These are phyloP conservation scores for Fusarium sp. DNA, from an alignment of 2,329 filamentous ascomycete species.

Conservation along the genomic window DNA sequence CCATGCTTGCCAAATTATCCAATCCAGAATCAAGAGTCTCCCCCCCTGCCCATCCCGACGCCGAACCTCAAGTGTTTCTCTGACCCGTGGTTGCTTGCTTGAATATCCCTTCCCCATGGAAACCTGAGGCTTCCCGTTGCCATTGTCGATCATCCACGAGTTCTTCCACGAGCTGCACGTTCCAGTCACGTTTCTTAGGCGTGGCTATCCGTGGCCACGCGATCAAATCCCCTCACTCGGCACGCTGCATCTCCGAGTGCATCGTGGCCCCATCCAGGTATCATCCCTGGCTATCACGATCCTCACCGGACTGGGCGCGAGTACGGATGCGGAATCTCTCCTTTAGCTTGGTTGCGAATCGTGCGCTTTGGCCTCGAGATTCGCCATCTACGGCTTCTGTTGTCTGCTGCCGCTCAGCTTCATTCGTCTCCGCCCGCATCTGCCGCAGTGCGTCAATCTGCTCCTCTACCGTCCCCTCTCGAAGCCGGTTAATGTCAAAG, in stretches of 20 bases:
- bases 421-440: slow-evolving; percentile 47
- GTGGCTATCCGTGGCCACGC: neutral
- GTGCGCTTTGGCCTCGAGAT: slow-evolving; percentile 56
- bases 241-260: neutral
- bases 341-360: slow-evolving; percentile 62
- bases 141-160: slow-evolving; percentile 7
- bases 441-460: slow-evolving; percentile 70
- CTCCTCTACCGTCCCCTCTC: slow-evolving; percentile 71
- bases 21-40: slow-evolving; percentile 17
- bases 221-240: slow-evolving; percentile 2
- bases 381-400: slow-evolving; percentile 44
- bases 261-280: neutral
- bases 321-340: slow-evolving; percentile 67
- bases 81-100: neutral
- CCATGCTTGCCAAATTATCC: slow-evolving; percentile 37
- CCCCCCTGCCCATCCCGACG: slow-evolving; percentile 28
- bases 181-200: slow-evolving; percentile 2
- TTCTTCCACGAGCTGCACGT: neutral
- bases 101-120: slow-evolving; percentile 4
- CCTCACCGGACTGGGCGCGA: slow-evolving; percentile 53
- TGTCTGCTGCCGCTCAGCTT: slow-evolving; percentile 32
- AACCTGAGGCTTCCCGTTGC: neutral
- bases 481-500: slow-evolving; percentile 67
- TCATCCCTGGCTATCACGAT: slow-evolving; percentile 25
- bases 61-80: slow-evolving; percentile 27